Evolutionary conservation across 2,329 filamentous ascomycete genomes (phyloP).

Genomic region (Penicillium paneum): DNA sequence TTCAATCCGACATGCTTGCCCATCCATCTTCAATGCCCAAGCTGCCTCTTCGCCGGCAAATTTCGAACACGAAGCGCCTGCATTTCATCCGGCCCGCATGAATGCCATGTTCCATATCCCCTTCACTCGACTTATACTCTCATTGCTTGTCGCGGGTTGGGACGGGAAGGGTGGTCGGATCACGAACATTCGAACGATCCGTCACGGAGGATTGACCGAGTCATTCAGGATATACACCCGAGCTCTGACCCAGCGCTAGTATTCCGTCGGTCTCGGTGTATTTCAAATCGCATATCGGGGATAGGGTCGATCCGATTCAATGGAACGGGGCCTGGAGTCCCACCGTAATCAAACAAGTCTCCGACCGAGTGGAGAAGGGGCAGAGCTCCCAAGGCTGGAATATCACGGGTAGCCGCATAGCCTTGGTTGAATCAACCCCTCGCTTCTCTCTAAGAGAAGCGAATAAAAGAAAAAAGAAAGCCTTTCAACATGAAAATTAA

Average conservation of each 20-base stretch:
- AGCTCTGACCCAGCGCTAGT: background rate
- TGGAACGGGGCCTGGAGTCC: background rate
- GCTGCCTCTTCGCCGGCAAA: background rate
- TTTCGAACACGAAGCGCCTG: background rate
- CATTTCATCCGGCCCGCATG: background rate
- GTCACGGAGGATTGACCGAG: background rate
- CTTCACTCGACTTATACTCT: background rate
- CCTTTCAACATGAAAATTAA: background rate
- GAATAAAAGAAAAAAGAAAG: background rate
- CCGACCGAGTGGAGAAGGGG: background rate
- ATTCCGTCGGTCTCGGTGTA: background rate
- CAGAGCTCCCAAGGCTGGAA: background rate
- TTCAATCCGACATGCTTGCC: background rate
- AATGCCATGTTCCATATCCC: background rate
- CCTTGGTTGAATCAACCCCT: background rate
- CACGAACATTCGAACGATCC: background rate
- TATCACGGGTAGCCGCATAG: background rate
- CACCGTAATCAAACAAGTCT: background rate
- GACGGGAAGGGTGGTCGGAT: background rate
- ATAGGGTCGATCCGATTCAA: background rate
- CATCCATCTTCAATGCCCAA: background rate
- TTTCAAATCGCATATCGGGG: background rate
- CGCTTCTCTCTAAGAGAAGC: background rate
- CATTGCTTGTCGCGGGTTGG: background rate
- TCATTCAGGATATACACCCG: background rate